A percentile compares a stretch with the other conserved stretches of the same genome.
Evolutionary conservation across 768 basidiomycete genomes (phyloP).

Genomic region (Tulasnella sp.): DNA sequence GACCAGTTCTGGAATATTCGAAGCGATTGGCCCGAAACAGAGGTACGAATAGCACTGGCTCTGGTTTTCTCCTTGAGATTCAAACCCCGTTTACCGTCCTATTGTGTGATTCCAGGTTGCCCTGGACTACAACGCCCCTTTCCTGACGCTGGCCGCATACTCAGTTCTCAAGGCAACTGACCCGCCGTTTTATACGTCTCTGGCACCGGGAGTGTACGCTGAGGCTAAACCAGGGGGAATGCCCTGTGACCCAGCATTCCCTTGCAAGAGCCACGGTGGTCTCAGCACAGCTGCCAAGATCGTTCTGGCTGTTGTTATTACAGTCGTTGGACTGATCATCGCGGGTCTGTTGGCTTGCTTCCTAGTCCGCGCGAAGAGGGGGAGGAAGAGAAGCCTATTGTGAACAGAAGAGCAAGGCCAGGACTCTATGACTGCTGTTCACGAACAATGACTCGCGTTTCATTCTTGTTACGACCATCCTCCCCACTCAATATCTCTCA

Average conservation of each 20-base stretch:
- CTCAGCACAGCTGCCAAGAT: constrained; percentile 54
- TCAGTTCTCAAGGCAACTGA: constrained; percentile 49
- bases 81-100: background rate
- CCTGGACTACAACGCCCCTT: constrained; percentile 83
- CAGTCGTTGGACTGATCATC: constrained; percentile 49
- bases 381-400: too few species aligned
- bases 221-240: constrained; percentile 49
- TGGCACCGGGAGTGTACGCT: constrained; percentile 49
- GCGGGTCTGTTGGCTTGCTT: constrained; percentile 28
- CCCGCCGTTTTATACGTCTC: constrained; percentile 58
- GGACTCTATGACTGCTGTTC: too few species aligned
- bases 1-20: constrained; percentile 79
- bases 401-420: too few species aligned
- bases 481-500: too few species aligned
- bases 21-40: constrained; percentile 80
- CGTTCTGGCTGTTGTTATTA: constrained; percentile 56
- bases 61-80: too few species aligned
- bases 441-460: too few species aligned
- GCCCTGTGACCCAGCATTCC: constrained; percentile 70
- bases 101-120: constrained; percentile 38
- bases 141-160: constrained; percentile 76
- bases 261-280: constrained; percentile 22
- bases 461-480: too few species aligned
- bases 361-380: too few species aligned
- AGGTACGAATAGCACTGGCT: constrained; percentile 45